Percentiles rank a stretch among this genome's conserved stretches.
Evolutionary conservation across 106 monocot genomes (phyloP).

Genomic region (Iris macrosiphon): DNA sequence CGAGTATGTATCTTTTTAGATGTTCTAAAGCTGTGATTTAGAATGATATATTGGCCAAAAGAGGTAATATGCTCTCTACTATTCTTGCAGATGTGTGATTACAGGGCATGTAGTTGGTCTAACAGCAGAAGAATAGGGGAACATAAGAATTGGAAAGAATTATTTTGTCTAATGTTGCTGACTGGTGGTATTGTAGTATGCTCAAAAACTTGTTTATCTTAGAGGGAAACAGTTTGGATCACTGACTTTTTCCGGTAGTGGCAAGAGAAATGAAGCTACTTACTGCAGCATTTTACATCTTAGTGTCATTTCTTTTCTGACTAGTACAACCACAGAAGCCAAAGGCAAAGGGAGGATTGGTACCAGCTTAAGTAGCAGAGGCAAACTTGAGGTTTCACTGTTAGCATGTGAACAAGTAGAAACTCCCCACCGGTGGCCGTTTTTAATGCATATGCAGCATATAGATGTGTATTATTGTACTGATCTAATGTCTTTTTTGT

Average conservation of each 20-base stretch:
- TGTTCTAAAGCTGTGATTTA: too few relatives aligned
- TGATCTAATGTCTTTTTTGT: too few relatives aligned
- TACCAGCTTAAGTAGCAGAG: too few relatives aligned
- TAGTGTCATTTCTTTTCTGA: too few relatives aligned
- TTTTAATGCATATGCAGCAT: too few relatives aligned
- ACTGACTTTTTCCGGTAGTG: not conserved
- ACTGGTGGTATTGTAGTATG: slow-evolving; percentile 16
- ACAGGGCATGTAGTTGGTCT: slow-evolving; percentile 30
- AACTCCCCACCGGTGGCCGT: too few relatives aligned
- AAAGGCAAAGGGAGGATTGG: not conserved
- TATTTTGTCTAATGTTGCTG: slow-evolving; percentile 14
- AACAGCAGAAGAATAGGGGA: slow-evolving; percentile 20
- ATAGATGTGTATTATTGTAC: too few relatives aligned
- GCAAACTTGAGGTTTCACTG: too few relatives aligned
- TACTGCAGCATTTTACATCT: too few relatives aligned
- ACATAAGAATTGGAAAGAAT: slow-evolving; percentile 10
- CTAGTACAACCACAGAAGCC: too few relatives aligned
- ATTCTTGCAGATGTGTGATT: slow-evolving; percentile 19
- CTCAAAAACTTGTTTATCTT: slow-evolving; percentile 8
- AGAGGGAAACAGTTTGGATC: not conserved
- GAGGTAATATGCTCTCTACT: not conserved
- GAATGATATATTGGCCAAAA: not conserved
- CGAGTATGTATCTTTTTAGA: too few relatives aligned
- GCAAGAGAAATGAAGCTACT: not conserved
- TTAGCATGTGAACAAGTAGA: too few relatives aligned